These are phyloP conservation scores for Cornus florida DNA, from an alignment of 148 eudicot genomes.

Conservation along the genomic window DNA sequence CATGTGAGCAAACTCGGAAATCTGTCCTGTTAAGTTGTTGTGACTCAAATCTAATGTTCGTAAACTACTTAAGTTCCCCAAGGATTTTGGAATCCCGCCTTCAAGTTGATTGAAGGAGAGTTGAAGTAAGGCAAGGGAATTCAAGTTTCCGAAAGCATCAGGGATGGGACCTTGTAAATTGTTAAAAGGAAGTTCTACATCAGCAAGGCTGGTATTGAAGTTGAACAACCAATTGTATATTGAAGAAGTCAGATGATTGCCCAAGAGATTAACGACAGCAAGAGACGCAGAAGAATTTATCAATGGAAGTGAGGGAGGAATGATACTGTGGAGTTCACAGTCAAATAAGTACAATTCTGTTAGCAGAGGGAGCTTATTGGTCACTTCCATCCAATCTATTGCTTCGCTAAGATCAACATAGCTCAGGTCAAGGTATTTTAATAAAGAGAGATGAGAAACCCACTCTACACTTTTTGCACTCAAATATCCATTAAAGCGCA, in stretches of 20 bases:
- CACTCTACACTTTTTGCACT: constrained; percentile 1
- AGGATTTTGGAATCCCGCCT: too few species aligned
- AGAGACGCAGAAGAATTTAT: constrained; percentile 17
- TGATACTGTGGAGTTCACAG: constrained; percentile 1
- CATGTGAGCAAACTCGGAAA: constrained; percentile 1
- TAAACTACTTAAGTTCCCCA: too few species aligned
- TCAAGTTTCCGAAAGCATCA: constrained; percentile 9
- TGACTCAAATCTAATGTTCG: too few species aligned
- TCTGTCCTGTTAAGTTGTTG: constrained; percentile 1
- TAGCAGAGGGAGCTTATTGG: constrained; percentile 18
- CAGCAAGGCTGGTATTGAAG: constrained; percentile 15
- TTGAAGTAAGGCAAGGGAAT: constrained; percentile 13
- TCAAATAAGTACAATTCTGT: constrained; percentile 10
- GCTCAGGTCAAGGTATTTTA: constrained; percentile 15
- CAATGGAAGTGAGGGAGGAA: constrained; percentile 4
- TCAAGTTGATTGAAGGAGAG: background rate
- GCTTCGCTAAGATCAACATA: background rate
- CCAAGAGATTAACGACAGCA: too few species aligned
- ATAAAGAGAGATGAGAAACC: constrained; percentile 16
- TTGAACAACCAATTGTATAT: too few species aligned
- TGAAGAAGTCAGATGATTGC: too few species aligned
- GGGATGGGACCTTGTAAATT: constrained; percentile 20
- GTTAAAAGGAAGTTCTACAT: constrained; percentile 21
- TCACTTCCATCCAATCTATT: constrained; percentile 11
- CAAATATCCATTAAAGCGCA: background rate